Evolutionary conservation across 441 rosid genomes (phyloP).

Genomic region (Mallotus japonicus): DNA sequence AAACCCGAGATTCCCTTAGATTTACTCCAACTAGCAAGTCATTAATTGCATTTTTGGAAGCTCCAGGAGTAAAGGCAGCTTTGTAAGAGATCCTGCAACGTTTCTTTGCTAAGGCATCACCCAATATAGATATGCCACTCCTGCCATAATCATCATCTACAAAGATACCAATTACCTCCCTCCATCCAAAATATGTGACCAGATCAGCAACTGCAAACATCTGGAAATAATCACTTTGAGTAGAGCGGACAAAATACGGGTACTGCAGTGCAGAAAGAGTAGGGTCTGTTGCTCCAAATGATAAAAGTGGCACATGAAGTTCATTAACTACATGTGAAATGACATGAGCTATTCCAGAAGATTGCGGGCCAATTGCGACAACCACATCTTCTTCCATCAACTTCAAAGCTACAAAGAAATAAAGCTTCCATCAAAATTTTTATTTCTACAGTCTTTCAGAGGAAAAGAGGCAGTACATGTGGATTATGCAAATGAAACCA

Average conservation of each 20-base stretch:
- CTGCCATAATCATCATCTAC: constrained; percentile 94
- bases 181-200: constrained; percentile 59
- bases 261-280: constrained; percentile 70
- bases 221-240: constrained; percentile 73
- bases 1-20: constrained; percentile 79
- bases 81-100: constrained; percentile 74
- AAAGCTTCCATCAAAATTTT: constrained; percentile 23
- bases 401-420: constrained; percentile 75
- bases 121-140: constrained; percentile 65
- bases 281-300: constrained; percentile 91
- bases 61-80: constrained; percentile 67
- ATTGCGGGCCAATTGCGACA: constrained; percentile 87
- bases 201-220: constrained; percentile 84
- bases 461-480: neutral
- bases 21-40: constrained; percentile 57
- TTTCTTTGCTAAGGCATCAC: constrained; percentile 71
- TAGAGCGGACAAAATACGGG: constrained; percentile 79
- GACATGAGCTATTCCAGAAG: constrained; percentile 84
- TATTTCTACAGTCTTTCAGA: constrained; percentile 10
- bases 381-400: constrained; percentile 68
- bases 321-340: constrained; percentile 81
- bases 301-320: constrained; percentile 80
- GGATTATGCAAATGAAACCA: constrained; percentile 3
- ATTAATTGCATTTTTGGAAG: constrained; percentile 40
- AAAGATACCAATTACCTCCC: constrained; percentile 72